Evolutionary conservation across 176 grass and related monocot genomes (phyloP).

Genomic region (Coix lacrymajobi): DNA sequence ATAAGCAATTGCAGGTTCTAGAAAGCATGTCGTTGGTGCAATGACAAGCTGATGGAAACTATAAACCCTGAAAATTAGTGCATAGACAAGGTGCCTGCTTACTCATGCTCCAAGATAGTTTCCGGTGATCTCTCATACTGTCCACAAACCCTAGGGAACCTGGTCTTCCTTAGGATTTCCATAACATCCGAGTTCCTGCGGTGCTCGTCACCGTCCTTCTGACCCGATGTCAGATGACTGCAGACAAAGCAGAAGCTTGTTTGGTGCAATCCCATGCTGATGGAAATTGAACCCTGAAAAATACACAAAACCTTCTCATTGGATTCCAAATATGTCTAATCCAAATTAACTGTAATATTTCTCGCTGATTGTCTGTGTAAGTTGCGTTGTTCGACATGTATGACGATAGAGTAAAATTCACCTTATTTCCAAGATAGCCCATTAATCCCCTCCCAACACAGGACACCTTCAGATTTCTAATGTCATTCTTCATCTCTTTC

Average conservation of each 20-base stretch:
- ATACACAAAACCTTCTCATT: background rate
- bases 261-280: constrained; percentile 95
- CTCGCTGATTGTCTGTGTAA: background rate
- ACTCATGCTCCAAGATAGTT: constrained; percentile 85
- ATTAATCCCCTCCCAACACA: constrained; percentile 84
- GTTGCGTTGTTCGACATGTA: background rate
- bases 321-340: background rate
- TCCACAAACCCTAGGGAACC: constrained; percentile 66
- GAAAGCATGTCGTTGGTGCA: background rate
- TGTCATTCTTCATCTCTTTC: constrained; percentile 57
- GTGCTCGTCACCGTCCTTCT: constrained; percentile 82
- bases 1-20: background rate
- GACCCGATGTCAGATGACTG: constrained; percentile 87
- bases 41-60: background rate
- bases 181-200: constrained; percentile 82
- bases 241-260: constrained; percentile 98
- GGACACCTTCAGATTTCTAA: constrained; percentile 86
- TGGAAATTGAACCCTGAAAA: constrained; percentile 80
- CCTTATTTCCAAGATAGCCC: constrained; percentile 96
- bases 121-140: constrained; percentile 69
- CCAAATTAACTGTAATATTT: background rate
- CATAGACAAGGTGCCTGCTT: constrained; percentile 13
- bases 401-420: background rate
- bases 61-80: background rate
- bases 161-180: constrained; percentile 78